phyloP scores from a whole-genome alignment of 148 eudicot species.

The Rhododendron molle region DNA sequence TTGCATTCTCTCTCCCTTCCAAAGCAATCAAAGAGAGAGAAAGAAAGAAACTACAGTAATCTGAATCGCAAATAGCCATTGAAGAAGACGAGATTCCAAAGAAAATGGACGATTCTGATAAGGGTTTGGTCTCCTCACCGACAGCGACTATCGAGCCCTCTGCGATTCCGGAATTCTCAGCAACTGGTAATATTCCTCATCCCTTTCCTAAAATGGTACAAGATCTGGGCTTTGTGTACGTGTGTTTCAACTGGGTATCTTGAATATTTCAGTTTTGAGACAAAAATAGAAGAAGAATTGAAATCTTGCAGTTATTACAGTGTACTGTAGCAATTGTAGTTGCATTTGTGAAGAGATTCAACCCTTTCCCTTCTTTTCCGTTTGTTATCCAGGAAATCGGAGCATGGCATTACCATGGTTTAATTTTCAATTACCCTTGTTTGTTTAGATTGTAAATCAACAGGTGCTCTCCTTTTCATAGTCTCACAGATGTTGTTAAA shows the following conservation, averaged over 20 bases:
- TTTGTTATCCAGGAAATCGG: no score
- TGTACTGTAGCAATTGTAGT: not conserved
- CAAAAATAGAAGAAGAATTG: not conserved
- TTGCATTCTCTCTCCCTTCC: conserved; percentile 5
- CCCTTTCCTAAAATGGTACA: not conserved
- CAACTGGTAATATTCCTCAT: not conserved
- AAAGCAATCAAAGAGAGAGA: not conserved
- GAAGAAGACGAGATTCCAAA: not conserved
- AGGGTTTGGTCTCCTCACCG: conserved; percentile 5
- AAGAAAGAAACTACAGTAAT: not conserved
- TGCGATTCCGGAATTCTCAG: not conserved
- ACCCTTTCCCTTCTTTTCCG: no score
- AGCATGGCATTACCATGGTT: not conserved
- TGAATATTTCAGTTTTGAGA: not conserved
- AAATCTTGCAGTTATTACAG: not conserved
- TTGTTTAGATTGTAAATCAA: not conserved
- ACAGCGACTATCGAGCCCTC: not conserved
- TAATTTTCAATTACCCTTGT: not conserved
- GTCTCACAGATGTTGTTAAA: no score
- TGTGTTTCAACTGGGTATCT: not conserved
- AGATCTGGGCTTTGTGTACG: not conserved
- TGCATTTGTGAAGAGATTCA: no score
- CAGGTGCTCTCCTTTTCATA: no score
- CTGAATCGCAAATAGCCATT: not conserved
- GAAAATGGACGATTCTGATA: conserved; percentile 9